Base-by-base conservation (phyloP, 2,329 filamentous ascomycete species). In the Zymoseptoria tritici region DNA sequence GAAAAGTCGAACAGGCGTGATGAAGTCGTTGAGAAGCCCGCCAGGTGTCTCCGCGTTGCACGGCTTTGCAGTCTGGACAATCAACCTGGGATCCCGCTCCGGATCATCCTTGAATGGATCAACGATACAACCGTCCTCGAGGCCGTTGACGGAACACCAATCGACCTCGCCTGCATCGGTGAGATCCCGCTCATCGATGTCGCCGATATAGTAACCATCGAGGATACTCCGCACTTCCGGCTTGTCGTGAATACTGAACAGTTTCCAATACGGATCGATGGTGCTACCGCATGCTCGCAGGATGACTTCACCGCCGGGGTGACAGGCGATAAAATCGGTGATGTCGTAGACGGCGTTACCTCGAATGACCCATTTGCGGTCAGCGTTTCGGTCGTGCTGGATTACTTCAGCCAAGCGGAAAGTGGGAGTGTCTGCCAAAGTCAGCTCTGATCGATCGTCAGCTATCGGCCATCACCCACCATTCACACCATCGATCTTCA, bases 251-350 rank as follows among this genome's bases (percentile, higher is more conserved):
- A 88, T 88, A 53, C 80, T 78, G 69, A 89, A 89, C 57, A 89
- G 86, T 60, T 87, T 78, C 86, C 86, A 89, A 73, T 87, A 88
- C 0, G 82, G 81, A 56, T 89, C 85, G 55, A 89, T 81, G 57
- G 80, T 82, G 46, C 82, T 81, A 3, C 86, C 86, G 1, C 84
- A 85, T 1, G 86, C 86, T 29, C 83, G 80, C 8, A 88, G 76
- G 60, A 89, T 89, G 13, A 89, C 84, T 56, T 87, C 82, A 50
- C 86, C 86, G 3, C 86, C 86, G 0, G 86, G 86, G 68, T 89
- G 86, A 0, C 80, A 83, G 1, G 78, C 75, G 21, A 88, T 75
- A 84, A 85, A 89, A 55, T 87, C 83, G 0, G 85, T 88, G 56
- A 89, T 88, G 67, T 89, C 83, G 76, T 88, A 89, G 20, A 89